phyloP scores from a whole-genome alignment of 306 rosid genomes.

The Glycyrrhiza uralensis region DNA sequence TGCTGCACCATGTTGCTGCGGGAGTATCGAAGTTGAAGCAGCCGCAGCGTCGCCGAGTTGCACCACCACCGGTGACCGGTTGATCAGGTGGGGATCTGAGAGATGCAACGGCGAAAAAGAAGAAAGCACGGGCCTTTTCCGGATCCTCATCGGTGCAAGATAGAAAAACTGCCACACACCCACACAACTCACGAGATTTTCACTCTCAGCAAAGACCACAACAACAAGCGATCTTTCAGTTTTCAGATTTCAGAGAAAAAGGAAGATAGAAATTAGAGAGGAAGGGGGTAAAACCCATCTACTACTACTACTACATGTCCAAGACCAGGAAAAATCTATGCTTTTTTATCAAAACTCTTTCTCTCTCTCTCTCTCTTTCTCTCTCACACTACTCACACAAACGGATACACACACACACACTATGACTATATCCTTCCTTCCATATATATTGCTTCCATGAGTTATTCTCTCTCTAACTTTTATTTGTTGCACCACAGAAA shows the following conservation, averaged over 20 bases:
- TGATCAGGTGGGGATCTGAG: slow-evolving; percentile 70
- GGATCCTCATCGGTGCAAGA: slow-evolving; percentile 79
- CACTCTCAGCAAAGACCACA: not conserved
- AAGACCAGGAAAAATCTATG: slow-evolving; percentile 31
- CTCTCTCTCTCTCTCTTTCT: not conserved
- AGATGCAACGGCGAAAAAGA: slow-evolving; percentile 54
- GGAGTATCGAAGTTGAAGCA: slow-evolving; percentile 22
- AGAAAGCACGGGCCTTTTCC: slow-evolving; percentile 56
- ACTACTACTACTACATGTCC: slow-evolving; percentile 20
- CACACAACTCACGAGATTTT: slow-evolving; percentile 33
- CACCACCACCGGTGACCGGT: slow-evolving; percentile 62
- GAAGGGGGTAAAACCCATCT: slow-evolving; percentile 29
- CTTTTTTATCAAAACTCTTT: slow-evolving; percentile 15
- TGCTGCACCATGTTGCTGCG: not conserved
- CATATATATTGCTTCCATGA: slow-evolving; percentile 28
- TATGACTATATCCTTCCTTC: not conserved
- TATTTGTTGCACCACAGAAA: slow-evolving; percentile 84
- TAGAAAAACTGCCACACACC: not conserved
- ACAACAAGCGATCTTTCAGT: slow-evolving; percentile 29
- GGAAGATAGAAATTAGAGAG: not conserved
- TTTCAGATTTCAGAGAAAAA: slow-evolving; percentile 12
- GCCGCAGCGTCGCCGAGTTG: slow-evolving; percentile 41
- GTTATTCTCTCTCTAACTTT: slow-evolving; percentile 63
- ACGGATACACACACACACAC: not conserved
- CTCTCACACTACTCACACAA: not conserved